phyloP scores from a whole-genome alignment of 192 early-diverging fungal species.

The Umbelopsis sp. region DNA sequence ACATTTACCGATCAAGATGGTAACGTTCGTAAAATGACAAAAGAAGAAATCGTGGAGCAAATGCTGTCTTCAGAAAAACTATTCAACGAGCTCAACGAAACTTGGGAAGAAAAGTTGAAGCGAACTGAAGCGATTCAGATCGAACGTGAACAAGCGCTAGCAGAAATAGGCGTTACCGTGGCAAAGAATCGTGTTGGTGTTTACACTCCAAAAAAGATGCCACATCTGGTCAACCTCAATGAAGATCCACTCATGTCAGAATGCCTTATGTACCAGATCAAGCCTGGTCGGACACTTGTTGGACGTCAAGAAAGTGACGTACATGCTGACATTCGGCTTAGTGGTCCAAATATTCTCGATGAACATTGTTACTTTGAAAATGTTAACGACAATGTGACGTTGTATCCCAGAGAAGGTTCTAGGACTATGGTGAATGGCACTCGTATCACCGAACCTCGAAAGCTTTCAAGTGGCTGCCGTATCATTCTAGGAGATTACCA shows the following conservation, averaged over 20 bases:
- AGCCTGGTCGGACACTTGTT: conserved; percentile 62
- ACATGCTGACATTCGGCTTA: conserved; percentile 49
- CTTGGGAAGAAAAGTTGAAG: conserved; percentile 75
- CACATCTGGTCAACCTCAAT: conserved; percentile 79
- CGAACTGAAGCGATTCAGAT: conserved; percentile 61
- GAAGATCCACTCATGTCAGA: conserved; percentile 81
- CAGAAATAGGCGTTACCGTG: conserved; percentile 66
- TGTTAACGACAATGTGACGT: conserved; percentile 53
- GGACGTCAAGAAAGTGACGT: conserved; percentile 42
- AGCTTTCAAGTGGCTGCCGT: conserved; percentile 71
- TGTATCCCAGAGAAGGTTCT: conserved; percentile 57
- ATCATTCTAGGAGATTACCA: conserved; percentile 80
- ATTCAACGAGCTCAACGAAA: conserved; percentile 70
- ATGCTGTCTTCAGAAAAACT: conserved; percentile 75
- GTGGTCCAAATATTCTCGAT: conserved; percentile 46
- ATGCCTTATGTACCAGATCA: conserved; percentile 76
- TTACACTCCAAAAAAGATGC: conserved; percentile 63
- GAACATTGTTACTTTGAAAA: conserved; percentile 73
- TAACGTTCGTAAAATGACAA: conserved; percentile 24
- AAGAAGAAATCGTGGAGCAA: conserved; percentile 62
- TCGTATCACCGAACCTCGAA: conserved; percentile 55
- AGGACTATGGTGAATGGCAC: conserved; percentile 80
- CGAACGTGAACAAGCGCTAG: conserved; percentile 60
- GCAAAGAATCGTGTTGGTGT: conserved; percentile 64
- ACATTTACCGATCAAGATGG: conserved; percentile 22